Conservation (phyloP, 2,329 filamentous ascomycete genomes). For the Thelonectria rubi region DNA sequence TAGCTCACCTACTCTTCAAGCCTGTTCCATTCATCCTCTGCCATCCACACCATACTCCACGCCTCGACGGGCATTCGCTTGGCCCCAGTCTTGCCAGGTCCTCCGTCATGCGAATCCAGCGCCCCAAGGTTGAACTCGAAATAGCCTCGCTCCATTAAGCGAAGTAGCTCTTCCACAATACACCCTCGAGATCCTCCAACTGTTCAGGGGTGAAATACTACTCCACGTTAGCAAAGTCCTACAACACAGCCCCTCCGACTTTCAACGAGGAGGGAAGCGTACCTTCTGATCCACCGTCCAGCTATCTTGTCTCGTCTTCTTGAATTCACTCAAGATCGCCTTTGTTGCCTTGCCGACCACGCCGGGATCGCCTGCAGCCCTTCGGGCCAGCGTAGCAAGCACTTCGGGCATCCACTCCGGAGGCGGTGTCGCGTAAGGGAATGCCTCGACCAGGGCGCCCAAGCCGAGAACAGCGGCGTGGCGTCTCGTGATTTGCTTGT, state of each 20-base stretch:
- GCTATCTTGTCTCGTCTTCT: slow-evolving; percentile 98
- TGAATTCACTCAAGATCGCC: slow-evolving; percentile 93
- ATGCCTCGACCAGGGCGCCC: slow-evolving; percentile 91
- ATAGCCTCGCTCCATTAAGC: slow-evolving; percentile 62
- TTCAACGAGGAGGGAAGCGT: slow-evolving; percentile 45
- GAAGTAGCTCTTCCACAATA: slow-evolving; percentile 99
- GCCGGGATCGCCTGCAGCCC: slow-evolving; percentile 87
- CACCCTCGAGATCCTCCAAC: slow-evolving; percentile 92
- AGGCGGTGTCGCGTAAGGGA: slow-evolving; percentile 93
- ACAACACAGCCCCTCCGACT: not conserved
- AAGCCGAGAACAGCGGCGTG: slow-evolving; percentile 93
- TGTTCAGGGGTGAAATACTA: slow-evolving; percentile 90
- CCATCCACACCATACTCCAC: slow-evolving; percentile 1
- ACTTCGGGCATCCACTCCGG: slow-evolving; percentile 95
- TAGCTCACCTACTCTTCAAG: not conserved
- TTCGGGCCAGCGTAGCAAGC: slow-evolving; percentile 82
- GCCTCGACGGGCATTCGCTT: not conserved
- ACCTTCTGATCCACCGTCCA: slow-evolving; percentile 99
- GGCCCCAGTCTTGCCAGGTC: slow-evolving; percentile 1
- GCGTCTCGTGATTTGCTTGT: slow-evolving; percentile 80
- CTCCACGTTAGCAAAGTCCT: slow-evolving; percentile 41
- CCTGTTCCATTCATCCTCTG: slow-evolving; percentile 3
- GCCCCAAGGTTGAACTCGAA: slow-evolving; percentile 28
- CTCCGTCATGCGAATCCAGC: not conserved
- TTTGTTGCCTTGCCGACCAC: slow-evolving; percentile 97